Conservation (phyloP, 441 rosid species). For the Kokia cookei region DNA sequence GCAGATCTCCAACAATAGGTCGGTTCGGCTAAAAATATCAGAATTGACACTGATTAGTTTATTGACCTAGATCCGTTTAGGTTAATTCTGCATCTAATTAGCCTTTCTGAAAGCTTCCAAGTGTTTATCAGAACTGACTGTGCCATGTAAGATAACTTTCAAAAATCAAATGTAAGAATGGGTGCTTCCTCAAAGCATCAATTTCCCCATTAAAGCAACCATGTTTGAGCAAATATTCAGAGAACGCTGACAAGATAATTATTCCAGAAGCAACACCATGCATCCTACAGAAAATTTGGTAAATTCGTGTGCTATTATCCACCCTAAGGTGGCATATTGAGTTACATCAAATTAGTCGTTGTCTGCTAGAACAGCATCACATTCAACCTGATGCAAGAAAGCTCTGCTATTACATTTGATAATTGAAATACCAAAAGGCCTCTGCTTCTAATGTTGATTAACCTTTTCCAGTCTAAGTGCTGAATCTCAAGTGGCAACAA, state of each 20-base stretch:
- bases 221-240: background rate
- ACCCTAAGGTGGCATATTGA: slow-evolving; percentile 17
- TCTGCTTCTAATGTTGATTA: slow-evolving; percentile 15
- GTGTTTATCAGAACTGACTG: too few relatives aligned
- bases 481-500: slow-evolving; percentile 3
- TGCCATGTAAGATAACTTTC: too few relatives aligned
- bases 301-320: slow-evolving; percentile 2
- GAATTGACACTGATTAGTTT: too few relatives aligned
- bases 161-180: background rate
- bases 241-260: background rate
- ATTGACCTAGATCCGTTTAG: too few relatives aligned
- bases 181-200: background rate
- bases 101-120: too few relatives aligned
- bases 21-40: too few relatives aligned
- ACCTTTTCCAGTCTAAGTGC: background rate
- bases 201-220: background rate
- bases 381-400: slow-evolving; percentile 37
- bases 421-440: background rate
- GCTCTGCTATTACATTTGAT: slow-evolving; percentile 4
- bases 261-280: background rate
- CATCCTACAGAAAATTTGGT: background rate
- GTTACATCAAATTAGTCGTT: slow-evolving; percentile 9
- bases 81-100: too few relatives aligned
- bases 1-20: background rate
- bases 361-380: slow-evolving; percentile 27